Percentiles rank a stretch among this genome's conserved stretches.
Conservation (phyloP, 2,329 filamentous ascomycete genomes). For the Pseudogymnoascus sp. region DNA sequence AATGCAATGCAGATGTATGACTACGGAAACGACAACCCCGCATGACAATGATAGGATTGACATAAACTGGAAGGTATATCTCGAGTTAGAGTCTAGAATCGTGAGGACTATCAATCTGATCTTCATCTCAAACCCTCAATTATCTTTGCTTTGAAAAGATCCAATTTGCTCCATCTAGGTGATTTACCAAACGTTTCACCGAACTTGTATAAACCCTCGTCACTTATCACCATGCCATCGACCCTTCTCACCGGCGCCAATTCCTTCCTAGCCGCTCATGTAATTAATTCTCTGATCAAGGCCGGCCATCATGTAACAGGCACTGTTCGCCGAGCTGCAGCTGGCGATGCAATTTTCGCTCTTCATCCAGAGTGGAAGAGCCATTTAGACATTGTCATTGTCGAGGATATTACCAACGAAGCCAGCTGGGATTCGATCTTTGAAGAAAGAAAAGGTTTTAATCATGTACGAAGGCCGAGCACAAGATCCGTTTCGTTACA, state of each 20-base stretch:
- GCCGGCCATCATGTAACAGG: constrained; percentile 25
- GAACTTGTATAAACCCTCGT: constrained; percentile 49
- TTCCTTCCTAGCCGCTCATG: constrained; percentile 27
- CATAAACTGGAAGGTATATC: not conserved
- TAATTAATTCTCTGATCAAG: constrained; percentile 26
- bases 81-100: not conserved
- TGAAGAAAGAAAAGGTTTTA: constrained; percentile 23
- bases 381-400: constrained; percentile 28
- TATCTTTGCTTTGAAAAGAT: not conserved
- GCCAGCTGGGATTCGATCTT: constrained; percentile 28
- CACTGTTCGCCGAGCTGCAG: constrained; percentile 23
- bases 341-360: constrained; percentile 24
- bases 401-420: constrained; percentile 27
- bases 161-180: not conserved
- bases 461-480: constrained; percentile 20
- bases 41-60: not conserved
- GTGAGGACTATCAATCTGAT: not conserved
- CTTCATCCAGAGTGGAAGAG: constrained; percentile 28
- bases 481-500: not conserved
- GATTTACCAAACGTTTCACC: constrained; percentile 40
- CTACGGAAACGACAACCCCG: not conserved
- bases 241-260: constrained; percentile 30
- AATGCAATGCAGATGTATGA: not conserved
- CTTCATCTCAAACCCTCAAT: not conserved
- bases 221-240: constrained; percentile 24